Percentiles rank a stretch among this genome's conserved stretches.
Conservation (phyloP, 169 alveolate genomes). For the Miamiensis avidus region DNA sequence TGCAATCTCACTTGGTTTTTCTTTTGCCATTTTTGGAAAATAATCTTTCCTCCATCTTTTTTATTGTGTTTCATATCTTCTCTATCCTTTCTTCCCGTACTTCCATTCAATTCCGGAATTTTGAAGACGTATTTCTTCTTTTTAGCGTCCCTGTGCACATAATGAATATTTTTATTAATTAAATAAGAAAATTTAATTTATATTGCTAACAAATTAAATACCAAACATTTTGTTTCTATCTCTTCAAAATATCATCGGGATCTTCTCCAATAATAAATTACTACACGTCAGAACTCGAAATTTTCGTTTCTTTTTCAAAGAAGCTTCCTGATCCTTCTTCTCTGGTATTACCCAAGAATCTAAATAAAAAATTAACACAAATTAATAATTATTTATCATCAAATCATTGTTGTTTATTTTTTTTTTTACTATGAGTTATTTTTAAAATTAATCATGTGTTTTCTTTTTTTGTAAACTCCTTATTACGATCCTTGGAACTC, state of each 20-base stretch:
- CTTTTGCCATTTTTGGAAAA: constrained; percentile 60
- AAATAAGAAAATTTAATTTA: neutral
- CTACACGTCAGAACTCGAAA: constrained; percentile 20
- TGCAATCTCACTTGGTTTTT: constrained; percentile 52
- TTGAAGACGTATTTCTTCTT: constrained; percentile 71
- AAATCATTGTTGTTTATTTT: no score
- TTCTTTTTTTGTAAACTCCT: no score
- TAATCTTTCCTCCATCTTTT: constrained; percentile 45
- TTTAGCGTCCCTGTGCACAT: constrained; percentile 66
- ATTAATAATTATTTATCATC: no score
- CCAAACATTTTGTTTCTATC: constrained; percentile 56
- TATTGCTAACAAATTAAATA: no score
- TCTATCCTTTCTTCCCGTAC: constrained; percentile 58
- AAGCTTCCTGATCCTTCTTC: constrained; percentile 54
- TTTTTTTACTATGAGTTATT: no score
- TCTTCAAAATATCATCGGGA: constrained; percentile 31
- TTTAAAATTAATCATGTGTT: no score
- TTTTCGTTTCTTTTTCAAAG: constrained; percentile 56
- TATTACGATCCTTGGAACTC: no score
- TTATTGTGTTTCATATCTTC: constrained; percentile 56
- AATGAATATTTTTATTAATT: no score
- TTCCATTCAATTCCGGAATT: constrained; percentile 56
- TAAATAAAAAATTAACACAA: constrained; percentile 63
- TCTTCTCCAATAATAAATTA: constrained; percentile 35
- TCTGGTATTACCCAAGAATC: constrained; percentile 53